Base-by-base conservation (phyloP, 2,329 filamentous ascomycete genomes). In the Trichoderma sp. region DNA sequence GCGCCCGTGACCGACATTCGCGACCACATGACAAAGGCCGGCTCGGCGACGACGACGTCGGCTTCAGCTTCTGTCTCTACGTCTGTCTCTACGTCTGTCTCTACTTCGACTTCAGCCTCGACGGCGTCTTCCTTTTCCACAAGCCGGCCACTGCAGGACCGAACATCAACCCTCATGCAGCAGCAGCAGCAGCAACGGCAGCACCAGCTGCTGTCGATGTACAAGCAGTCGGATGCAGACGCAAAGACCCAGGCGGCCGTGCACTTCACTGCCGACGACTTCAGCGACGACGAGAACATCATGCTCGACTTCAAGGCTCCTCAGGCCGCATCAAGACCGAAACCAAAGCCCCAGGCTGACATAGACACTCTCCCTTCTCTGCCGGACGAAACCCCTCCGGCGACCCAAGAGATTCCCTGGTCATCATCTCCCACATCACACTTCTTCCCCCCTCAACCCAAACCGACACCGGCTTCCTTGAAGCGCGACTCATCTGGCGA, bases 201-300 rank as follows among this genome's bases (percentile, higher is more conserved):
- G 12, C 34, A 44, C 4, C 14, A 48, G 34, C 67, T 82, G 64
- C 77, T 76, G 3, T 81, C 78, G 12, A 72, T 83, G 48, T 84
- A 77, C 67, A 77, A 72, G 67, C 79, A 75, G 30, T 76, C 80
- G 12, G 78, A 81, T 48, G 67, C 70, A 14, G 43, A 72, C 28
- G 56, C 70, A 67, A 76, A 75, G 58, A 55, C 69, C 30, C 67
- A 73, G 45, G 66, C 74, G 12, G 7, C 30, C 9, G 84, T 90
- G 10, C 85, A 84, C 67, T 90, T 93, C 68, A 85, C 88, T 66
- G 90, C 93, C 68, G 88, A 94, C 70, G 93, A 97, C 73, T 95
- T 96, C 69, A 92, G 92, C 71, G 91, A 94, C 73, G 93, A 97
- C 70, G 84, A 89, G 21, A 85, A 92, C 63, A 80, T 96, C 26